Base-by-base conservation (phyloP, 192 early-diverging fungal species). In the Chytriomyces sp. region DNA sequence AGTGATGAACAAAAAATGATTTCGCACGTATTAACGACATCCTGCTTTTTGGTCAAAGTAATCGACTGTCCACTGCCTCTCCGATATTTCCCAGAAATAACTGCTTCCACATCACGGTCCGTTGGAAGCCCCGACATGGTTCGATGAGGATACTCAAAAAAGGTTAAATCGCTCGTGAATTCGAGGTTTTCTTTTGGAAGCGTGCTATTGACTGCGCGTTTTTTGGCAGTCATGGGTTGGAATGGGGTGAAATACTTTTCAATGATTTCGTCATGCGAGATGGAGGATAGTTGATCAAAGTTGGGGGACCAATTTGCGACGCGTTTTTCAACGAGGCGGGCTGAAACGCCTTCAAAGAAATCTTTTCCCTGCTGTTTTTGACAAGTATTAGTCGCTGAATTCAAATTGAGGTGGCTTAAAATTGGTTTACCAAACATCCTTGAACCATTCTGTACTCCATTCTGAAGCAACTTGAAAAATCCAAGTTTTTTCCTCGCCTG, bases 321-420 rank as follows among this genome's bases (percentile, higher is more conserved):
- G 23, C 83, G 75, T 70, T 94, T 94, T 72, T 90, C 84, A 49
- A 97, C 84, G 72, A 99, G 84, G 43, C 86, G 80, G 16, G 93
- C 91, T 13, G 79, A 91, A 0, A 98, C 96, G 13, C 98, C 97
- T 87, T 96, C 95, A 53, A 86, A 78, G 77, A 99, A 95, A 79
- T 99, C 97, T 61, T 89, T 89, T 2, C 86, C 90, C 57, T 78
- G 75, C 80, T 80, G 69, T 69, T 53, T 16, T 7, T 45, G n/a
- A 47, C 57, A 20, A 35, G 6, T 18, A 47, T 11, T 16, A 64
- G 62, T 28, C 9, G 62, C 16, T 7, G 7, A 44, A 13, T 64
- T 16, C 35, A 3, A 5, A 1, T 64, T 43, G 26, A 43, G 8
- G 9, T 62, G 20, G 4, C 4, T 35, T 35, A 4, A 60, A 63